Evolutionary conservation across 495 filamentous ascomycete genomes (phyloP).

Genomic region (Cudoniella acicularis): DNA sequence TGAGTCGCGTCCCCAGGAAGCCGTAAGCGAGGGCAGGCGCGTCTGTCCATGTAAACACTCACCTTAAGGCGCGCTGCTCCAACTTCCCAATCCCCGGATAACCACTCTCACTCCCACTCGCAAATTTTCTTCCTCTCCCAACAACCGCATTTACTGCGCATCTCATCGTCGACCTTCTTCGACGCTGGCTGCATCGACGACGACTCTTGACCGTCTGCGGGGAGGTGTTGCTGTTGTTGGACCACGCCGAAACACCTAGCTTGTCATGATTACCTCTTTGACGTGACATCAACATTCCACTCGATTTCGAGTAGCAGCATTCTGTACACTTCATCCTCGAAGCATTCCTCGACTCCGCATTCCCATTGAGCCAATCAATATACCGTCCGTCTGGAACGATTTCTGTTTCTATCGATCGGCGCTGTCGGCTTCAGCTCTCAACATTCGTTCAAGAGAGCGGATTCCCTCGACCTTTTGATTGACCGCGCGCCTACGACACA

Average conservation of each 20-base stretch:
- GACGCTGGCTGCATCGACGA: background rate
- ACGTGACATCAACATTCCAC: slow-evolving; percentile 15
- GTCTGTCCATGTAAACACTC: no score
- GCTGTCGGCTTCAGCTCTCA: background rate
- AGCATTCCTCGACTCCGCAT: slow-evolving; percentile 14
- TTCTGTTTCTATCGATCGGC: background rate
- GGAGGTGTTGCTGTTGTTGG: slow-evolving; percentile 4
- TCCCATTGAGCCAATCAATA: slow-evolving; percentile 4
- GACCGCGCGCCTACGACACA: background rate
- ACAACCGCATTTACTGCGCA: background rate
- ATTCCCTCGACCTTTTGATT: background rate
- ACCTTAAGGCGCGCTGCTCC: no score
- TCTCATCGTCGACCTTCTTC: background rate
- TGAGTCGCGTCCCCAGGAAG: no score
- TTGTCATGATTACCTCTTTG: slow-evolving; percentile 17
- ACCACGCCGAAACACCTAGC: background rate
- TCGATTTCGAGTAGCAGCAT: slow-evolving; percentile 7
- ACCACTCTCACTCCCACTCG: background rate
- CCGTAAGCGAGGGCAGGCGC: no score
- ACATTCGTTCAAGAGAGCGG: background rate
- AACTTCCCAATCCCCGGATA: background rate
- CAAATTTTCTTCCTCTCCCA: background rate
- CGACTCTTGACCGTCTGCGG: slow-evolving; percentile 1
- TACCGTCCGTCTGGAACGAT: background rate
- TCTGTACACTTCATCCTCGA: background rate